These are phyloP conservation scores for Catunica adiposa DNA, from an alignment of 2,329 filamentous ascomycete genomes.

Conservation along the genomic window DNA sequence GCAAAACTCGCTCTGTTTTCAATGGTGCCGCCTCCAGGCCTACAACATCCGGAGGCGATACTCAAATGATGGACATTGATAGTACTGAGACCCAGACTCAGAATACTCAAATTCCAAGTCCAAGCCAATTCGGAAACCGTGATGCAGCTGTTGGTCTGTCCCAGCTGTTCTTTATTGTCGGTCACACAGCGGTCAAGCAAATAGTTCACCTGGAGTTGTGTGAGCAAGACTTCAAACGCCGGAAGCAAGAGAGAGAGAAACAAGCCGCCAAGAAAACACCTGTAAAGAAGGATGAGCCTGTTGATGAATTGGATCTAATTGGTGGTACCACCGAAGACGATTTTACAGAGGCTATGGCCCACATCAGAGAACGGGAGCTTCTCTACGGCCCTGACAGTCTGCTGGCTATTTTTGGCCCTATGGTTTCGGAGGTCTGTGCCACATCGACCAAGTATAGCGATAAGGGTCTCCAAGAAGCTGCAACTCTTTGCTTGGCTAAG, in stretches of 20 bases:
- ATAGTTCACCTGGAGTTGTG: slow-evolving; percentile 97
- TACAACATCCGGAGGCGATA: slow-evolving; percentile 21
- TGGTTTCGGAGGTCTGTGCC: slow-evolving; percentile 85
- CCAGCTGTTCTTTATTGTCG: slow-evolving; percentile 85
- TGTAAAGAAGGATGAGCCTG: slow-evolving; percentile 45
- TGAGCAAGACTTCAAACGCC: slow-evolving; percentile 91
- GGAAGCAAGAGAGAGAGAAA: slow-evolving; percentile 82
- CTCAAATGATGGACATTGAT: slow-evolving; percentile 19
- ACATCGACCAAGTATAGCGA: slow-evolving; percentile 89
- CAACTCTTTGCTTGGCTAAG: slow-evolving; percentile 88
- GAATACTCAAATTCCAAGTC: slow-evolving; percentile 25
- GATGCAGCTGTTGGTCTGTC: slow-evolving; percentile 64
- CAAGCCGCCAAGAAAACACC: slow-evolving; percentile 28
- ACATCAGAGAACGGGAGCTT: slow-evolving; percentile 70
- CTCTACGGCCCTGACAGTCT: slow-evolving; percentile 70
- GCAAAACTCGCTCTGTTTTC: slow-evolving; percentile 75
- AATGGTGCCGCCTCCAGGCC: slow-evolving; percentile 24
- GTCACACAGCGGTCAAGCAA: slow-evolving; percentile 94
- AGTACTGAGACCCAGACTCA: slow-evolving; percentile 16
- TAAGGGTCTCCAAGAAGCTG: slow-evolving; percentile 77
- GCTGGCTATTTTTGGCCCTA: slow-evolving; percentile 74
- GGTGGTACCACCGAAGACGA: slow-evolving; percentile 91
- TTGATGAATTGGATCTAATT: slow-evolving; percentile 88
- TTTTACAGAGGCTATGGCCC: slow-evolving; percentile 71
- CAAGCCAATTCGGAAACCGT: slow-evolving; percentile 25